Percentiles rank a stretch among this genome's conserved stretches.
Evolutionary conservation across 768 basidiomycete genomes (phyloP).

Genomic region (Leccinum pellstonianum): DNA sequence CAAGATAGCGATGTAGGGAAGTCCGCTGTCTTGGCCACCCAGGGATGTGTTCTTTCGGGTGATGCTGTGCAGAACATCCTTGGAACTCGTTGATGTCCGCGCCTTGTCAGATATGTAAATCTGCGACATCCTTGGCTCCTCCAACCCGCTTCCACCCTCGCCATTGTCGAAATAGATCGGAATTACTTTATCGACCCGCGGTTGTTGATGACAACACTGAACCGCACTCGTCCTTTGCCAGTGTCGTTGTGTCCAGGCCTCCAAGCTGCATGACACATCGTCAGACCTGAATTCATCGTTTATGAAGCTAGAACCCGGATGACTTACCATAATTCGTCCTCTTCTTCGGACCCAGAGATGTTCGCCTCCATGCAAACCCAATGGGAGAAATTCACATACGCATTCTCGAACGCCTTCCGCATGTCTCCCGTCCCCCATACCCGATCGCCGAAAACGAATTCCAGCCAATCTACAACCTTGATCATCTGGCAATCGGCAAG

Average conservation of each 20-base stretch:
- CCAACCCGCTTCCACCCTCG: neutral
- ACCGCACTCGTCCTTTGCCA: neutral
- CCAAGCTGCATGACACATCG: neutral
- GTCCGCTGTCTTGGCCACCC: neutral
- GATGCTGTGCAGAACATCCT: neutral
- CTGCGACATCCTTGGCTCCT: constrained; percentile 7
- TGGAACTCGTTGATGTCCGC: neutral
- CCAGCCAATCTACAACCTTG: neutral
- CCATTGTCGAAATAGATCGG: constrained; percentile 8
- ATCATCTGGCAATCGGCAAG: neutral
- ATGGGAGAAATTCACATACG: neutral
- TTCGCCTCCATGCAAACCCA: neutral
- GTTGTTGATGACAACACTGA: neutral
- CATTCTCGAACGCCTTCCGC: neutral
- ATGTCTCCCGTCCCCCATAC: neutral
- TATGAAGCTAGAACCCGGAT: neutral
- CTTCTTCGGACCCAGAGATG: neutral
- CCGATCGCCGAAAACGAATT: neutral
- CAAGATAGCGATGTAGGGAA: constrained; percentile 12
- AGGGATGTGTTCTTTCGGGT: neutral
- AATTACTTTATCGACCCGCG: neutral
- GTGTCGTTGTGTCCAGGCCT: neutral
- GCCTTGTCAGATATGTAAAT: constrained; percentile 22
- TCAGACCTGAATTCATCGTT: neutral
- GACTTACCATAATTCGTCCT: neutral